Base-by-base conservation (phyloP, 306 rosid species). In the Citrullus mucosospermus region DNA sequence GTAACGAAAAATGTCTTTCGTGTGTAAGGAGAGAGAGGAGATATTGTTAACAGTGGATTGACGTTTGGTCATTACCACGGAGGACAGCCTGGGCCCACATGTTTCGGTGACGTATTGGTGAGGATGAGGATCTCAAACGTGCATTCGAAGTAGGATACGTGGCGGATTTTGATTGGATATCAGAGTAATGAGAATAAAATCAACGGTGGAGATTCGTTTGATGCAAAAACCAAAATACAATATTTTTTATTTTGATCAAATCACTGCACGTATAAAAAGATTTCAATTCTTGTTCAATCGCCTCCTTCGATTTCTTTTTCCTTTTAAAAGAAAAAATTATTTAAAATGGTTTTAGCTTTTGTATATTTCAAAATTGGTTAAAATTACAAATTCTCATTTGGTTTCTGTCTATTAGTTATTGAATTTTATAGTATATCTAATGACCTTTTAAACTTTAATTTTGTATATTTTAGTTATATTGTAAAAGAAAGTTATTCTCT, bases 31-130 rank as follows among this genome's bases (percentile, higher is more conserved):
- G 48, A 80, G 79, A 78, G 69, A 48, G 70, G 34, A 71, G 32
- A 7, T 6, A 13, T 69, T 32, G 59, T 34, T 17, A 15, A 78
- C 22, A 78, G 78, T 84, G 58, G 76, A 48, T 55, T 41, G 83
- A 78, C 83, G 81, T 53, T 56, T 88, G 92, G 93, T 89, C 91
- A 85, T 80, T 77, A 57, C 79, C 38, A 74, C 60, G 82, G 82
- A 75, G 81, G 86, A 88, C 95, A 89, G 17, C 38, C 30, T 84
- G 97, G 85, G 82, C 78, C 97, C 89, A 83, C 88, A 79, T 86
- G 95, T 89, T 79, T 72, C 78, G 75, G 86, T 84, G 84, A 81
- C 86, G 88, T 59, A 78, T 72, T 46, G 60, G 85, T 11, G 36
- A 41, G 59, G 62, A 25, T 15, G 51, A 39, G 81, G 81, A 57